Base-by-base conservation (phyloP, 2,329 filamentous ascomycete genomes). In the Westerdykella aurantiaca region DNA sequence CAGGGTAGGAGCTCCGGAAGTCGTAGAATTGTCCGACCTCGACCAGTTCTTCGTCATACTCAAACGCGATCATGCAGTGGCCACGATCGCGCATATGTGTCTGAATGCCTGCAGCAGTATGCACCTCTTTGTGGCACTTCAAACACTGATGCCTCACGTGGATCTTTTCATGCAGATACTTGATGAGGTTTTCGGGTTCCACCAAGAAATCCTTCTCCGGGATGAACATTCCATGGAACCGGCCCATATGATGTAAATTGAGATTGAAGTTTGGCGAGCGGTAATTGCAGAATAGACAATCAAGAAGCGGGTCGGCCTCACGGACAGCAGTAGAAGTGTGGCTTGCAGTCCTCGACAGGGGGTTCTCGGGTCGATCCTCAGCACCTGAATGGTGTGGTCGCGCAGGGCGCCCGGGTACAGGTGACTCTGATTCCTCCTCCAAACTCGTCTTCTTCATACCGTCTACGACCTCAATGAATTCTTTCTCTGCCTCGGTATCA, bases 11-110 rank as follows among this genome's bases (percentile, higher is more conserved):
- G 69, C 86, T 87, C 52, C 87, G 80, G 77, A 98, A 98, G 64
- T 98, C 93, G 69, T 98, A 98, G 68, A 88, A 96, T 52, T 97
- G 88, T 44, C 93, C 93, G 60, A 98, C 88, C 44, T 94, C 88
- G 23, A 97, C 78, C 71, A 96, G 88, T 61, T 97, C 89, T 31
- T 86, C 84, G 63, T 96, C 88, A 0, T 83, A 85, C 41, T 84
- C 82, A 66, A 91, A 98, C 0, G 88, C 90, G 55, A 98, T 94
- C 79, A 90, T 95, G 77, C 91, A 97, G 69, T 98, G 93, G 1
- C 88, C 86, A 64, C 89, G 91, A 66, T 98, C 93, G 37, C 88
- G 83, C 93, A 98, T 98, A 66, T 98, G 93, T 0, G 90, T 96
- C 63, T 96, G 90, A 21, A 90, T 81, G 14, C 87, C 91, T 45